Evolutionary conservation across 2,329 filamentous ascomycete species (phyloP).

Genomic region (Penicillium sp.): DNA sequence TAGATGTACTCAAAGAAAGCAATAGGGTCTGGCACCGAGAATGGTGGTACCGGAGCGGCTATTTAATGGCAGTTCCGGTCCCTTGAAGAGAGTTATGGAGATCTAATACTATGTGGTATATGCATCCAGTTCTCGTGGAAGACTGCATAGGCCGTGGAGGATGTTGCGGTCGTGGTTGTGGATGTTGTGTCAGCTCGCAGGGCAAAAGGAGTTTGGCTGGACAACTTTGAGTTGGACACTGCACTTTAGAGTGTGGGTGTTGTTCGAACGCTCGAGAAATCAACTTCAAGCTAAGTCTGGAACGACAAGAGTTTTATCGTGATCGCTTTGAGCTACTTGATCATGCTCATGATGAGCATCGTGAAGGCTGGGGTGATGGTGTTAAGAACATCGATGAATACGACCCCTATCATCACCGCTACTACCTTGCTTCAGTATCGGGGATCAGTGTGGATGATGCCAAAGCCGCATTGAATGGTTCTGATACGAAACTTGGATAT

Average conservation of each 20-base stretch:
- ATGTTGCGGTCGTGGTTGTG: not conserved
- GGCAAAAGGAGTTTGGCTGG: not conserved
- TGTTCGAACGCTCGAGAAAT: not conserved
- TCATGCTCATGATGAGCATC: not conserved
- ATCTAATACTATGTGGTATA: not conserved
- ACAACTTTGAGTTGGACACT: not conserved
- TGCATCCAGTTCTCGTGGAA: not conserved
- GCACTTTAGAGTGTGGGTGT: not conserved
- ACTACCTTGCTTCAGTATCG: not conserved
- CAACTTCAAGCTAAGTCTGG: not conserved
- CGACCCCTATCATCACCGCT: not conserved
- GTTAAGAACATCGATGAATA: not conserved
- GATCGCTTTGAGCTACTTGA: not conserved
- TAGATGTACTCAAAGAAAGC: not conserved
- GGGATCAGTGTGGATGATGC: not conserved
- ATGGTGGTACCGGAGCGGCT: not conserved
- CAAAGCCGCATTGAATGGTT: not conserved
- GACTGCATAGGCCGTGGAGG: not conserved
- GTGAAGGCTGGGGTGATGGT: no score
- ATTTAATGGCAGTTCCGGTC: not conserved
- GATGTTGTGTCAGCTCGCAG: not conserved
- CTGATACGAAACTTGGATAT: not conserved
- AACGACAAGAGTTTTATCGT: not conserved
- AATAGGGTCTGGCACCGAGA: not conserved
- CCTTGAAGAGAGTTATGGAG: not conserved